A percentile compares a stretch with the other conserved stretches of the same genome.
Conservation (phyloP, 371 early-diverging fungal species). For the Mucor ambiguus region DNA sequence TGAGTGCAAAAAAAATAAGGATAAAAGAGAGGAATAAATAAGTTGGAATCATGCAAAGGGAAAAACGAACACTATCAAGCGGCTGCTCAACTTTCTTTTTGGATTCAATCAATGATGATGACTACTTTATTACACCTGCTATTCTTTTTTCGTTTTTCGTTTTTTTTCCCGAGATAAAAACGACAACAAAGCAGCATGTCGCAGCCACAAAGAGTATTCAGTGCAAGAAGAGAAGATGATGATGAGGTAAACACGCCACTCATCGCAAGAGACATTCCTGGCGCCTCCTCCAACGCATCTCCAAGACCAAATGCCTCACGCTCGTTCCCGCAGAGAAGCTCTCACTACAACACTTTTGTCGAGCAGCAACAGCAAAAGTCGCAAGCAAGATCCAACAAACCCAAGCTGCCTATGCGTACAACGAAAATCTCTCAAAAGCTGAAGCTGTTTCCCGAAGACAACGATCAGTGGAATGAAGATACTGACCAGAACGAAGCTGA, state of each 20-base stretch:
- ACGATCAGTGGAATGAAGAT: conserved; percentile 31
- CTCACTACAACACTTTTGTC: conserved; percentile 26
- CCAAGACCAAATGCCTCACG: conserved; percentile 22
- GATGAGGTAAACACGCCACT: conserved; percentile 15
- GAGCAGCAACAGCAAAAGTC: conserved; percentile 10
- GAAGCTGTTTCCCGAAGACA: conserved; percentile 87
- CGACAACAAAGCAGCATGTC: conserved; percentile 6
- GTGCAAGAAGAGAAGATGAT: conserved; percentile 20
- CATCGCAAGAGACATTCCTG: conserved; percentile 16
- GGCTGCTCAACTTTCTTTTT: background rate
- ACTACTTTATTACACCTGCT: background rate
- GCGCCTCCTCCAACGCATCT: background rate
- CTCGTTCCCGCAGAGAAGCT: conserved; percentile 20
- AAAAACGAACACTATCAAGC: background rate
- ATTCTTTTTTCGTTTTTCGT: background rate
- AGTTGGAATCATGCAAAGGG: background rate
- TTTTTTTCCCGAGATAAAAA: conserved; percentile 13
- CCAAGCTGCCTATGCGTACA: conserved; percentile 74
- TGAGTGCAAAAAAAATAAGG: background rate
- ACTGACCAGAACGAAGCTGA: conserved; percentile 27
- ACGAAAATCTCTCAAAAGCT: conserved; percentile 94
- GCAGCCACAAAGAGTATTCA: conserved; percentile 12
- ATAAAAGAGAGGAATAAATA: background rate
- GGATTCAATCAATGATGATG: background rate
- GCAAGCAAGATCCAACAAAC: conserved; percentile 20